These are phyloP conservation scores for Citeromyces hawaiiensis DNA, from an alignment of 1,139 yeast genomes.

Conservation along the genomic window DNA sequence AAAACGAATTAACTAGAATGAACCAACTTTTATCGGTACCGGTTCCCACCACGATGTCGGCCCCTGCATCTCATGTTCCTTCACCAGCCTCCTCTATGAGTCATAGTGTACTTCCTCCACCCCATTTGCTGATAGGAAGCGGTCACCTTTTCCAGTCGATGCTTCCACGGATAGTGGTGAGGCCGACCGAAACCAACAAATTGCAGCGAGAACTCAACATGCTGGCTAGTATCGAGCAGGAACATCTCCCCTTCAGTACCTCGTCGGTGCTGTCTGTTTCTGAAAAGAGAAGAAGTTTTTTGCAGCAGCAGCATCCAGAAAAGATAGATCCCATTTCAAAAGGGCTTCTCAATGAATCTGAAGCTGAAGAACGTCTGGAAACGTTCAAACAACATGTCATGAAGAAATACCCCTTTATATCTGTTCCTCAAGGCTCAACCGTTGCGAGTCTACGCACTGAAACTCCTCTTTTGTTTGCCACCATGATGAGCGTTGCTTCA, in stretches of 20 bases:
- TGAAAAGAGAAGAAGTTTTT: constrained; percentile 4
- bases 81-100: background rate
- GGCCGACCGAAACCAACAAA: background rate
- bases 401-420: constrained; percentile 38
- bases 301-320: constrained; percentile 22
- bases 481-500: constrained; percentile 53
- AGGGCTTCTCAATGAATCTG: constrained; percentile 32
- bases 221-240: background rate
- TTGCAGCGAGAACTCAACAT: background rate
- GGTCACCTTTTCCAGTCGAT: background rate
- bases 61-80: background rate
- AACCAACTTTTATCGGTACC: background rate
- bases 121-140: background rate
- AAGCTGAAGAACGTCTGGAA: constrained; percentile 33
- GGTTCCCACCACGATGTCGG: background rate
- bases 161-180: background rate
- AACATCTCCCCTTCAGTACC: constrained; percentile 6
- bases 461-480: constrained; percentile 49
- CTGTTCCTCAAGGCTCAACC: constrained; percentile 27
- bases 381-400: constrained; percentile 27
- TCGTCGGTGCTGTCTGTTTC: background rate
- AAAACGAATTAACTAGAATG: constrained; percentile 1
- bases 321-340: constrained; percentile 28
- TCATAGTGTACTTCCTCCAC: background rate
- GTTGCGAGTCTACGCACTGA: constrained; percentile 33